Percentiles rank a stretch among this genome's conserved stretches.
Conservation (phyloP, 2,329 filamentous ascomycete genomes). For the Pseudocercospora eumusae region DNA sequence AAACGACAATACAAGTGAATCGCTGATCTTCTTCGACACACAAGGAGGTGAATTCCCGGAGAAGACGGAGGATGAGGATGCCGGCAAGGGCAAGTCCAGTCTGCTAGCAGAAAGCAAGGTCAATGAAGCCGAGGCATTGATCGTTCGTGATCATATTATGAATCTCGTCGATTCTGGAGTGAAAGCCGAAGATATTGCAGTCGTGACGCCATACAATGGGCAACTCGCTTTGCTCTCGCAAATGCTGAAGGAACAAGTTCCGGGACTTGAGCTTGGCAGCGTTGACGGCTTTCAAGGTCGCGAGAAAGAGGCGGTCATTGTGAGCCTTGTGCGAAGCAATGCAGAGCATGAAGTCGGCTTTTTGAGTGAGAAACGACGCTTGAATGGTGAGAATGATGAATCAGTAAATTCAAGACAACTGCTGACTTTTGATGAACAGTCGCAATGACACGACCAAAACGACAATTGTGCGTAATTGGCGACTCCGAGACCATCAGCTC, state of each 20-base stretch:
- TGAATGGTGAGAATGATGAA: conserved; percentile 71
- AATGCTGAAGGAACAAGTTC: conserved; percentile 76
- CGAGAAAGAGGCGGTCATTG: conserved; percentile 92
- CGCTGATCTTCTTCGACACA: conserved; percentile 91
- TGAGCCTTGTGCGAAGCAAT: conserved; percentile 94
- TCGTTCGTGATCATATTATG: conserved; percentile 76
- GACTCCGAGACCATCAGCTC: conserved; percentile 91
- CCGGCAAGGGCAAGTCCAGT: conserved; percentile 52
- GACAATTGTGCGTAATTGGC: conserved; percentile 86
- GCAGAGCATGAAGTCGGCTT: conserved; percentile 85
- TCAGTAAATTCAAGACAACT: conserved; percentile 6
- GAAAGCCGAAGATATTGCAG: conserved; percentile 79
- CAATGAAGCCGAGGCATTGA: conserved; percentile 83
- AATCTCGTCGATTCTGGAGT: conserved; percentile 78
- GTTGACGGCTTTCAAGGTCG: conserved; percentile 97
- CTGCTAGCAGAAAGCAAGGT: conserved; percentile 77
- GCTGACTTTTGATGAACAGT: conserved; percentile 56
- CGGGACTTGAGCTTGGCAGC: conserved; percentile 88
- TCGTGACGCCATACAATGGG: conserved; percentile 95
- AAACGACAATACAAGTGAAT: conserved; percentile 83
- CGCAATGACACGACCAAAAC: conserved; percentile 92
- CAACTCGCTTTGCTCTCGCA: conserved; percentile 77
- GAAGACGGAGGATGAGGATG: conserved; percentile 70
- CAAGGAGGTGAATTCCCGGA: conserved; percentile 79
- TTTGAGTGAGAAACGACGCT: conserved; percentile 81